Evolutionary conservation across 2,329 filamentous ascomycete species (phyloP).

Genomic region (Xylaria sp.): DNA sequence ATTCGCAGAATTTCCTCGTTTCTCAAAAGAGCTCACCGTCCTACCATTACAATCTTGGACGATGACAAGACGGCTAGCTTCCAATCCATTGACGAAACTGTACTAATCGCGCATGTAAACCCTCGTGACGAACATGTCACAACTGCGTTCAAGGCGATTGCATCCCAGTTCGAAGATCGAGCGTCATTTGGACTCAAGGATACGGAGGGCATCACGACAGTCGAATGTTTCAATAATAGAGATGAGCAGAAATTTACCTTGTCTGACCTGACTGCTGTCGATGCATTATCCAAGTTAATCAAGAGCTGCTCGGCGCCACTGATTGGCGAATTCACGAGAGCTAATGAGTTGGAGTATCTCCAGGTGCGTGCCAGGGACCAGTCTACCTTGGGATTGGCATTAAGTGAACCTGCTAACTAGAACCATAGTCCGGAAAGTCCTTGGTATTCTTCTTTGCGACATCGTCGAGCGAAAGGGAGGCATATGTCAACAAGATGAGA

Average conservation of each 20-base stretch:
- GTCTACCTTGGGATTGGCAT: background rate
- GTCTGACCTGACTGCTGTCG: slow-evolving; percentile 42
- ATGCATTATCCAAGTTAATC: slow-evolving; percentile 47
- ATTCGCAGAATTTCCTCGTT: slow-evolving; percentile 43
- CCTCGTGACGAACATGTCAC: slow-evolving; percentile 39
- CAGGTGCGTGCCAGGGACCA: slow-evolving; percentile 38
- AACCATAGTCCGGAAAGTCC: slow-evolving; percentile 45
- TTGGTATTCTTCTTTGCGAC: slow-evolving; percentile 47
- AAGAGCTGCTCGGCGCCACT: slow-evolving; percentile 46
- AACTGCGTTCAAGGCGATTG: slow-evolving; percentile 42
- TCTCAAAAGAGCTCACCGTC: slow-evolving; percentile 36
- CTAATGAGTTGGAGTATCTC: slow-evolving; percentile 51
- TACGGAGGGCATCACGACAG: slow-evolving; percentile 17
- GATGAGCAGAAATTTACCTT: slow-evolving; percentile 45
- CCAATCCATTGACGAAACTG: slow-evolving; percentile 46
- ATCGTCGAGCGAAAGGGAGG: slow-evolving; percentile 40
- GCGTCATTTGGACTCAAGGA: slow-evolving; percentile 49
- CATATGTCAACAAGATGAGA: slow-evolving; percentile 45
- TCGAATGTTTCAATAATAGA: slow-evolving; percentile 50
- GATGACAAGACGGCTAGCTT: slow-evolving; percentile 41
- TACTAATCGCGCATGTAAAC: slow-evolving; percentile 49
- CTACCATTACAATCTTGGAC: slow-evolving; percentile 35
- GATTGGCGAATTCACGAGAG: slow-evolving; percentile 52
- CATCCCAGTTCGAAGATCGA: slow-evolving; percentile 46
- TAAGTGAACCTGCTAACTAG: background rate